A percentile compares a stretch with the other conserved stretches of the same genome.
These are phyloP conservation scores for Mortierella antarctica DNA, from an alignment of 192 early-diverging fungal genomes.

Conservation along the genomic window DNA sequence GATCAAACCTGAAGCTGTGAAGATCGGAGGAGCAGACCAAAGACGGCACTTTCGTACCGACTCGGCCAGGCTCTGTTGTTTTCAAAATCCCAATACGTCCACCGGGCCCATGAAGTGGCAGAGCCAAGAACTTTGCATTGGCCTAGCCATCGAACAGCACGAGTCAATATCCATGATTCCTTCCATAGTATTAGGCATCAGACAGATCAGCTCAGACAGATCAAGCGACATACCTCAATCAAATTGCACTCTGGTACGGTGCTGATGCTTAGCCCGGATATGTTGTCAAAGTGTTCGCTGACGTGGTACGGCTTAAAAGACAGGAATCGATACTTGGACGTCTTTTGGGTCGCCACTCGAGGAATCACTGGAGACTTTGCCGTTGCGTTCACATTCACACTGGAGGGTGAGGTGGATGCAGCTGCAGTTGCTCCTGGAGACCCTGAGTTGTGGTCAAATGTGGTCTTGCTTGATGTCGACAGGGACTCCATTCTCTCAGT, in stretches of 20 bases:
- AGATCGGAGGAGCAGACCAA: slow-evolving; percentile 72
- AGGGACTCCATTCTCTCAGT: too few relatives aligned
- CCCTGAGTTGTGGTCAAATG: slow-evolving; percentile 1
- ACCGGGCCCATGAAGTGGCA: slow-evolving; percentile 80
- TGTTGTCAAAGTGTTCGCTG: slow-evolving; percentile 73
- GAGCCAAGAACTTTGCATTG: slow-evolving; percentile 72
- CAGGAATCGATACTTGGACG: slow-evolving; percentile 69
- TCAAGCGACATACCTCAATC: slow-evolving; percentile 63
- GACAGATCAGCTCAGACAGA: not conserved
- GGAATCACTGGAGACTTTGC: not conserved
- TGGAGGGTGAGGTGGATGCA: not conserved
- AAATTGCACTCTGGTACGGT: slow-evolving; percentile 65
- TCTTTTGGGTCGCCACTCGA: slow-evolving; percentile 53
- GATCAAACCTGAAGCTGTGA: slow-evolving; percentile 75
- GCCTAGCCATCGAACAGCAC: slow-evolving; percentile 37
- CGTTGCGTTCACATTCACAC: not conserved
- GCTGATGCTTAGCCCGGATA: slow-evolving; percentile 64
- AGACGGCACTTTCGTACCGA: slow-evolving; percentile 67
- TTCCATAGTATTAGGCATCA: not conserved
- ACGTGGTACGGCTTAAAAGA: slow-evolving; percentile 67
- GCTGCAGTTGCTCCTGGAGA: not conserved
- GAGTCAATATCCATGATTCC: not conserved
- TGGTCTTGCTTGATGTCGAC: too few relatives aligned
- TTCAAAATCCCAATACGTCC: slow-evolving; percentile 81
- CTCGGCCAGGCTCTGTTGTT: slow-evolving; percentile 73